phyloP scores from a whole-genome alignment of 208 protist genomes.

The Acanthamoeba sp. region DNA sequence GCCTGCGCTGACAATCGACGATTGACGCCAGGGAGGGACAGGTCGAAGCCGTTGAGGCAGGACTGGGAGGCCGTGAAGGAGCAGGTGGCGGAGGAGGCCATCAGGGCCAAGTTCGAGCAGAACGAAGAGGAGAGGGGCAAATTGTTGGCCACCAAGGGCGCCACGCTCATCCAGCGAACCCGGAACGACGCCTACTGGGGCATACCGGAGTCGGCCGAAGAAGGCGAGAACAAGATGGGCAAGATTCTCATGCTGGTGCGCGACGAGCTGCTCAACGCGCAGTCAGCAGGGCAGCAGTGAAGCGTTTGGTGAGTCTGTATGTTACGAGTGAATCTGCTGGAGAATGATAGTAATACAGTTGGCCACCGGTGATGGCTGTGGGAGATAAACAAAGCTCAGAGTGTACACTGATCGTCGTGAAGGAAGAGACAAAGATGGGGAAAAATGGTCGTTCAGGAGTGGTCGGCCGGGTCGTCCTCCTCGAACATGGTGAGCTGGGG shows the following conservation, averaged over 20 bases:
- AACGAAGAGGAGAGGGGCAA: background rate
- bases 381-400: too few species aligned
- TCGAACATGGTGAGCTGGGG: background rate
- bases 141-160: background rate
- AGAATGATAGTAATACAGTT: too few species aligned
- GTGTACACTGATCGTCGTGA: too few species aligned
- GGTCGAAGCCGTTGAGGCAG: background rate
- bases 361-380: too few species aligned
- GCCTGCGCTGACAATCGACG: background rate
- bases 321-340: too few species aligned
- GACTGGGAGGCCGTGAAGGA: slow-evolving; percentile 53
- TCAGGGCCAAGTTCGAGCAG: slow-evolving; percentile 57
- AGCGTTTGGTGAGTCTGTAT: too few species aligned
- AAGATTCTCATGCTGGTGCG: slow-evolving; percentile 46
- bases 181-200: slow-evolving; percentile 53
- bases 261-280: background rate
- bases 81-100: slow-evolving; percentile 14
- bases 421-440: too few species aligned
- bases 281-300: too few species aligned
- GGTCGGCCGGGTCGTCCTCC: background rate
- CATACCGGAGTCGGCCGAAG: background rate
- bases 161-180: slow-evolving; percentile 27
- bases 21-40: background rate
- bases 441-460: background rate
- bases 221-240: slow-evolving; percentile 36